Conservation (phyloP, 2,329 filamentous ascomycete species). For the Didymella segeticola region DNA sequence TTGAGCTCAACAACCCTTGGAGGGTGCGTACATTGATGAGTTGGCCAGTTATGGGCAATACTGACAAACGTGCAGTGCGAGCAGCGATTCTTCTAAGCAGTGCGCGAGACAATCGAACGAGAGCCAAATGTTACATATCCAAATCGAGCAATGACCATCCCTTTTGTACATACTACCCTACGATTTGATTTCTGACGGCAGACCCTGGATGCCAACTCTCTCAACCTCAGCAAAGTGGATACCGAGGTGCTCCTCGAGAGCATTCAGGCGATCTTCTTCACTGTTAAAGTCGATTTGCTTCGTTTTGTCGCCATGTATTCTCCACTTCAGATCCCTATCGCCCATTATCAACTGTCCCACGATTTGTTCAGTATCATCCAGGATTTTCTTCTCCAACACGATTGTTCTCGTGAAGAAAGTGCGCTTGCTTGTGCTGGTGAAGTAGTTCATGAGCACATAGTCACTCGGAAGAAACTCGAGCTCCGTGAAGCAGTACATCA, state of each 20-base stretch:
- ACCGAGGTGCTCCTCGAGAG: conserved; percentile 53
- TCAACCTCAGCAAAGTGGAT: conserved; percentile 51
- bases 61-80: conserved; percentile 47
- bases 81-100: conserved; percentile 45
- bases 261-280: conserved; percentile 54
- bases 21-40: conserved; percentile 58
- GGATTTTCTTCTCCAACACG: conserved; percentile 60
- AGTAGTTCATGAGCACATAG: conserved; percentile 45
- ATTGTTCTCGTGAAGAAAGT: conserved; percentile 43
- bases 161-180: conserved; percentile 8
- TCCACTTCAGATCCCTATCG: conserved; percentile 55
- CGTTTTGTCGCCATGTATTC: conserved; percentile 52
- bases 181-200: conserved; percentile 44
- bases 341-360: conserved; percentile 51
- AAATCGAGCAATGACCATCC: conserved; percentile 21
- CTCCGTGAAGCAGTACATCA: conserved; percentile 68
- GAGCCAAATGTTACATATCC: conserved; percentile 24
- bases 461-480: conserved; percentile 46
- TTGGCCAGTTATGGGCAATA: background rate
- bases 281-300: conserved; percentile 50
- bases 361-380: conserved; percentile 44
- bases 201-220: conserved; percentile 46
- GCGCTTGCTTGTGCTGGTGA: conserved; percentile 41
- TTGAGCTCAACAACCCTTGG: conserved; percentile 73
- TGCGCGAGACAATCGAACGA: conserved; percentile 13